Evolutionary conservation across 2,329 filamentous ascomycete genomes (phyloP).

Genomic region (Colletotrichum gigasporum): DNA sequence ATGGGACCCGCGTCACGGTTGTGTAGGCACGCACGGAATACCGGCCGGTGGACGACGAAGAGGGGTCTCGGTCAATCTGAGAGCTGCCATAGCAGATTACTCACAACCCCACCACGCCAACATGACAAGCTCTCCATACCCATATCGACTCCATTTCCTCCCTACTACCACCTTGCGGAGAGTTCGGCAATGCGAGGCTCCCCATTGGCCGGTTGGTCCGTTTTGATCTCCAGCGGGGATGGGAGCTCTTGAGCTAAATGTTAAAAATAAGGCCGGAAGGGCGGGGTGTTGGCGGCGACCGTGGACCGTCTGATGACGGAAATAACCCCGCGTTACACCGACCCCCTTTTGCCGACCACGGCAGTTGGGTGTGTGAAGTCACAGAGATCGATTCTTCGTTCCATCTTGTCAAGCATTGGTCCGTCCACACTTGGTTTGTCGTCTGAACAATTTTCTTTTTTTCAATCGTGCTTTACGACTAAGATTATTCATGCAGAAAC

Average conservation of each 20-base stretch:
- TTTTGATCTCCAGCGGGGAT: neutral
- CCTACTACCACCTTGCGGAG: neutral
- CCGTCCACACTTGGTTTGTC: neutral
- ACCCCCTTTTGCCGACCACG: neutral
- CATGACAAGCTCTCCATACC: neutral
- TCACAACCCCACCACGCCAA: neutral
- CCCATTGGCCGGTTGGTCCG: neutral
- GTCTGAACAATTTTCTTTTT: neutral
- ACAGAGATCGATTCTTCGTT: neutral
- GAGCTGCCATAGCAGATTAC: neutral
- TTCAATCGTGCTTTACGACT: neutral
- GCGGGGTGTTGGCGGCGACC: neutral
- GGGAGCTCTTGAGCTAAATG: neutral
- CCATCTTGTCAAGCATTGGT: neutral
- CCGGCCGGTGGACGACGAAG: neutral
- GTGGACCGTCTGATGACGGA: neutral
- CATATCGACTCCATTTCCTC: neutral
- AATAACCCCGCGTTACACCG: neutral
- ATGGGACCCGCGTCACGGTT: slow-evolving; percentile 10
- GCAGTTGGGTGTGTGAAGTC: neutral
- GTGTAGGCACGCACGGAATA: neutral
- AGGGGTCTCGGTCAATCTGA: neutral
- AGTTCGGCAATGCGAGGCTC: neutral
- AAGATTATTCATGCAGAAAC: slow-evolving; percentile 11
- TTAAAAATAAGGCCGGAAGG: slow-evolving; percentile 1